Evolutionary conservation across 305 asterid genomes (phyloP).

Genomic region (Galium porrigens): DNA sequence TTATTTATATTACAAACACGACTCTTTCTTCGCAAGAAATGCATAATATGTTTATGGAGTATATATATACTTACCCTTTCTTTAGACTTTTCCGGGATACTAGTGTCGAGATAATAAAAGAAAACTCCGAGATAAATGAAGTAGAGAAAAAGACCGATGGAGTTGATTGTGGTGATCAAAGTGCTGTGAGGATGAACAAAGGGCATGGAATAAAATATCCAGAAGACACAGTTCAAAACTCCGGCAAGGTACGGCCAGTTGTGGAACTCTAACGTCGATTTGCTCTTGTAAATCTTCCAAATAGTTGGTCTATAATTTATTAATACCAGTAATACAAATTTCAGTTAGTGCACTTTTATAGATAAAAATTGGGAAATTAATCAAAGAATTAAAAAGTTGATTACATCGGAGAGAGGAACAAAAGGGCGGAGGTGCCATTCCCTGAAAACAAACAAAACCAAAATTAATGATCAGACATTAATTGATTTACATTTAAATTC

Average conservation of each 20-base stretch:
- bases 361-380: no score
- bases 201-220: slow-evolving; percentile 55
- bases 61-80: not conserved
- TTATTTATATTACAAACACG: not conserved
- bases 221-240: slow-evolving; percentile 43
- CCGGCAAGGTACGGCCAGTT: slow-evolving; percentile 53
- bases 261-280: slow-evolving; percentile 41
- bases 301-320: slow-evolving; percentile 34
- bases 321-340: no score
- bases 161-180: slow-evolving; percentile 48
- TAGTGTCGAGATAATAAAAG: slow-evolving; percentile 23
- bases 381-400: not conserved
- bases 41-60: not conserved
- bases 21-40: no score
- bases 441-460: slow-evolving; percentile 28
- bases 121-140: slow-evolving; percentile 31
- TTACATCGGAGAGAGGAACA: slow-evolving; percentile 48
- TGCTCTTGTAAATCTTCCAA: slow-evolving; percentile 29
- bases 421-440: slow-evolving; percentile 33
- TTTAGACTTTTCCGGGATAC: not conserved
- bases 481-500: not conserved
- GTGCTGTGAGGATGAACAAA: slow-evolving; percentile 40
- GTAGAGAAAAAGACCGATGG: slow-evolving; percentile 37
- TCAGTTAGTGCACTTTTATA: not conserved
- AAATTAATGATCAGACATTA: not conserved